A percentile compares a stretch with the other conserved stretches of the same genome.
Evolutionary conservation across 1,139 yeast genomes (phyloP).

Genomic region (Diutina sp.): DNA sequence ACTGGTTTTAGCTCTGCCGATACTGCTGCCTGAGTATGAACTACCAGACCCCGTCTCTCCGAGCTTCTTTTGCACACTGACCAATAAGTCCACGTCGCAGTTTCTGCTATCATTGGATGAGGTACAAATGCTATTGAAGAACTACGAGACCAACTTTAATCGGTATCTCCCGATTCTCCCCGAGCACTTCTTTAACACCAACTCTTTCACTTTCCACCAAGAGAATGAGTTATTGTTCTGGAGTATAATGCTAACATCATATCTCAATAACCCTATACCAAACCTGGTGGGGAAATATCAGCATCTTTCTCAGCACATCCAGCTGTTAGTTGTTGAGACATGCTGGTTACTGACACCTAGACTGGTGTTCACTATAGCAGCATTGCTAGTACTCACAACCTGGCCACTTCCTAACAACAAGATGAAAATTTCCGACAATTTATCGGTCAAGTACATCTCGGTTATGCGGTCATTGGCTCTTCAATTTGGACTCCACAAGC

Average conservation of each 20-base stretch:
- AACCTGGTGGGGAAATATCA: conserved; percentile 12
- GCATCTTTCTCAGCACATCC: conserved; percentile 20
- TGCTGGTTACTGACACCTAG: conserved; percentile 37
- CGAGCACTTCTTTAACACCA: conserved; percentile 18
- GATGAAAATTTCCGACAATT: conserved; percentile 21
- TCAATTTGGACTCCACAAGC: conserved; percentile 32
- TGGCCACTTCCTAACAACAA: conserved; percentile 30
- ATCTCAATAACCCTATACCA: conserved; percentile 7
- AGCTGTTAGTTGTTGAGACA: conserved; percentile 25
- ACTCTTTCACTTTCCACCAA: conserved; percentile 9
- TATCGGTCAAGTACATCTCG: conserved; percentile 26
- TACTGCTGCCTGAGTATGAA: conserved; percentile 2
- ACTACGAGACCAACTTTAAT: conserved; percentile 13
- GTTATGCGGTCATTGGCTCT: conserved; percentile 28
- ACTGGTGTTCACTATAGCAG: conserved; percentile 26
- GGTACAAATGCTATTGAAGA: background rate
- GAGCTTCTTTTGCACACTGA: background rate
- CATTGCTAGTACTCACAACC: conserved; percentile 30
- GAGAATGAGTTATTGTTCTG: conserved; percentile 30
- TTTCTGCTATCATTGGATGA: background rate
- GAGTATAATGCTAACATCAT: conserved; percentile 26
- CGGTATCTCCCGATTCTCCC: conserved; percentile 30
- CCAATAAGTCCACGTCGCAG: background rate
- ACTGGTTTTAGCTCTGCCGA: background rate
- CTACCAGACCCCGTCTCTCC: background rate